Evolutionary conservation across 352 stramenopile species (phyloP).

Genomic region (Phytopythium delawarense): DNA sequence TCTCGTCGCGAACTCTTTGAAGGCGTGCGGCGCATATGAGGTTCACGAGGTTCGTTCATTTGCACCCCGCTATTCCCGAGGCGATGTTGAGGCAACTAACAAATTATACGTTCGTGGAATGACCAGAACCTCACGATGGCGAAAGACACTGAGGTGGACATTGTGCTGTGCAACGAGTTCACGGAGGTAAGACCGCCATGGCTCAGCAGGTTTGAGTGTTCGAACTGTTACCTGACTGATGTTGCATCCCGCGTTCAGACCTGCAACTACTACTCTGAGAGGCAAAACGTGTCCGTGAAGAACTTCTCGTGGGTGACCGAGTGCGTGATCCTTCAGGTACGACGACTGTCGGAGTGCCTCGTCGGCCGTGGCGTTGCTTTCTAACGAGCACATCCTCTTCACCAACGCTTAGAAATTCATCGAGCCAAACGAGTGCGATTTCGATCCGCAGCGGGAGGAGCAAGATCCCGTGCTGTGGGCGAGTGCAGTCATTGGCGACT

Average conservation of each 20-base stretch:
- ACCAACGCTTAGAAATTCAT: slow-evolving; percentile 37
- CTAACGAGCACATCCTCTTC: not conserved
- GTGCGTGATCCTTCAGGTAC: slow-evolving; percentile 77
- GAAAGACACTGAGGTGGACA: slow-evolving; percentile 34
- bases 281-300: slow-evolving; percentile 36
- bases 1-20: slow-evolving; percentile 56
- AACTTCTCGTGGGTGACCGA: slow-evolving; percentile 80
- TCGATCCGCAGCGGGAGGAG: slow-evolving; percentile 34
- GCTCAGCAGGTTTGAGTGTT: not conserved
- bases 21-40: slow-evolving; percentile 47
- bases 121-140: slow-evolving; percentile 45
- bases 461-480: slow-evolving; percentile 36
- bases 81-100: not conserved
- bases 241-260: slow-evolving; percentile 19
- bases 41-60: slow-evolving; percentile 44
- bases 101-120: not conserved
- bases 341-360: not conserved
- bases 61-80: not conserved
- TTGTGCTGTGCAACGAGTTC: slow-evolving; percentile 65
- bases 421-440: slow-evolving; percentile 29
- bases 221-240: not conserved
- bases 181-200: slow-evolving; percentile 39
- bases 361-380: not conserved
- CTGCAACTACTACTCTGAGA: slow-evolving; percentile 47
- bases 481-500: slow-evolving; percentile 51